Evolutionary conservation across 352 stramenopile species (phyloP).

Genomic region (Phytophthora meadii): DNA sequence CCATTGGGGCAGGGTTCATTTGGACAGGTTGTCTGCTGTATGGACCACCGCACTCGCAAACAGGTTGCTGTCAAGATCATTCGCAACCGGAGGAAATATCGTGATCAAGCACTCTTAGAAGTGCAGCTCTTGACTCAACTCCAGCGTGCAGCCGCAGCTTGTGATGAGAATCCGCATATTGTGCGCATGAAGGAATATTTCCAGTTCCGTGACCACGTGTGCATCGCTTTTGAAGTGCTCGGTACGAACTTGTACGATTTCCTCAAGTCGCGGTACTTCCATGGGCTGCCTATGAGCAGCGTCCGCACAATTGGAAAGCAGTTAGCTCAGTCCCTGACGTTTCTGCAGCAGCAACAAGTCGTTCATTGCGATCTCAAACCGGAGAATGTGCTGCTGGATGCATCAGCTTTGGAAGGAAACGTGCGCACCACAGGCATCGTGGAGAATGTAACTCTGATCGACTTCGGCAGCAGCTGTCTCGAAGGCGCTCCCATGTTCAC

Average conservation of each 20-base stretch:
- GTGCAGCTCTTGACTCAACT: constrained; percentile 91
- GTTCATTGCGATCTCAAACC: constrained; percentile 99
- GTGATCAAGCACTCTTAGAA: constrained; percentile 95
- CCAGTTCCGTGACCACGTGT: constrained; percentile 94
- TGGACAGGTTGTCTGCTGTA: constrained; percentile 97
- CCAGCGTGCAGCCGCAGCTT: constrained; percentile 32
- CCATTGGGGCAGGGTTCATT: constrained; percentile 98
- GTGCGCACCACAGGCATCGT: constrained; percentile 13
- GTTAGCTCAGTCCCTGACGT: constrained; percentile 81
- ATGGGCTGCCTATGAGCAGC: constrained; percentile 90
- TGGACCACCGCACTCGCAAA: constrained; percentile 81
- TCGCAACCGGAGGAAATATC: constrained; percentile 96
- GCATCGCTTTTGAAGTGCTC: constrained; percentile 97
- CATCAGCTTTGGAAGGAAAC: constrained; percentile 7
- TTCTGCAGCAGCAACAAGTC: constrained; percentile 85
- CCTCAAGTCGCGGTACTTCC: constrained; percentile 95
- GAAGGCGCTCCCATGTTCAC: constrained; percentile 92
- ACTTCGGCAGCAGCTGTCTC: constrained; percentile 98
- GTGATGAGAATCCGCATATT: constrained; percentile 64
- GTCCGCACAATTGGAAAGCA: constrained; percentile 92
- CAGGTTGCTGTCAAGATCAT: constrained; percentile 98
- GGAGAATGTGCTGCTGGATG: constrained; percentile 93
- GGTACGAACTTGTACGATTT: constrained; percentile 97
- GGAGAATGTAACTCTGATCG: constrained; percentile 89
- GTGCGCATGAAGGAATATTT: constrained; percentile 95